Evolutionary conservation across 108 stramenopile species (phyloP).

Genomic region (Cyclotella baltica): DNA sequence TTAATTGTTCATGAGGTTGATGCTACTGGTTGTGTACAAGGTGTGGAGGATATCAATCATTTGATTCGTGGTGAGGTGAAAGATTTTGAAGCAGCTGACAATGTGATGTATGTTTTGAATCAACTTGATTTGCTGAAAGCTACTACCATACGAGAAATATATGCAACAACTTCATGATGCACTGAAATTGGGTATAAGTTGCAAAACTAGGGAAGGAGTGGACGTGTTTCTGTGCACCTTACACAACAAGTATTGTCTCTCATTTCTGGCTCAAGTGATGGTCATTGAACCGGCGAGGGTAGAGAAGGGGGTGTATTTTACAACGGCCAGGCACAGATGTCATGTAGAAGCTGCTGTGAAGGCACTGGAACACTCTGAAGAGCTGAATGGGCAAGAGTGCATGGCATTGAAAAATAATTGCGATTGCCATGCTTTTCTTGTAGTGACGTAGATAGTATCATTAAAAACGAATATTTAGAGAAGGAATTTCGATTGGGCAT

Average conservation of each 20-base stretch:
- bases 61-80: constrained; percentile 45
- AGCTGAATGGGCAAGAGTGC: constrained; percentile 62
- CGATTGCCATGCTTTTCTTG: too few relatives aligned
- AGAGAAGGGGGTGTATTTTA: constrained; percentile 82
- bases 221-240: constrained; percentile 69
- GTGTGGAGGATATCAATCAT: constrained; percentile 57
- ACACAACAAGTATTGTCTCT: constrained; percentile 58
- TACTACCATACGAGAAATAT: not conserved
- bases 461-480: too few relatives aligned
- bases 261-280: constrained; percentile 34
- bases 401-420: constrained; percentile 91
- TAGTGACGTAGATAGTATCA: too few relatives aligned
- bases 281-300: constrained; percentile 20
- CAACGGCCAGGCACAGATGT: constrained; percentile 85
- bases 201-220: constrained; percentile 73
- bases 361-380: constrained; percentile 70
- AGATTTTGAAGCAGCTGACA: constrained; percentile 16
- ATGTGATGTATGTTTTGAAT: constrained; percentile 75
- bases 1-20: constrained; percentile 91
- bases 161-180: constrained; percentile 18
- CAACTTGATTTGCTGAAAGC: constrained; percentile 72
- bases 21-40: constrained; percentile 57
- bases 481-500: too few relatives aligned
- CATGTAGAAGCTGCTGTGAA: constrained; percentile 81
- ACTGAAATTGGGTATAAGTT: constrained; percentile 67